Evolutionary conservation across 371 early-diverging fungal species (phyloP), one percentile per base, ranked within the genome.

Genomic region (Syncephalastrum contaminatum): DNA sequence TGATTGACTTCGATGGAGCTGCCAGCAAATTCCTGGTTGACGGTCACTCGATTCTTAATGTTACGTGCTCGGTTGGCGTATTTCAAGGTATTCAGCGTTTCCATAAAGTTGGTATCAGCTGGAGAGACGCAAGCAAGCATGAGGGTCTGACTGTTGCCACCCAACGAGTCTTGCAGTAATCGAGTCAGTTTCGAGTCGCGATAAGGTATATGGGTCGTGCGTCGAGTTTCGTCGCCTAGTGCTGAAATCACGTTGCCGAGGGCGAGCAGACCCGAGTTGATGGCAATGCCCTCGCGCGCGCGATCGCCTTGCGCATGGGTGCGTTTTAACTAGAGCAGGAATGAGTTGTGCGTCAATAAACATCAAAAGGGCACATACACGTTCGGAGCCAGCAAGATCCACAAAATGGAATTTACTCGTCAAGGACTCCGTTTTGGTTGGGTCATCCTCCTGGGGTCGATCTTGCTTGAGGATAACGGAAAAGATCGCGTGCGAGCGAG

Each of bases 211-310:
- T 90, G 88, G 1, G 77, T 64, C 0, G 80, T 68, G 51, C 67
- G 81, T 54, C 88, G 71, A 3, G 85, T 66, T 60, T 92, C 86
- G 59, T 97, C 97, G 40, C 91, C 92, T 13, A 99, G 83, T 1
- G 99, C 99, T 39, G 90, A 91, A 41, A 99, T 99, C 13, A 99
- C 99, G 68, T 99, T 99, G 49, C 99, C 99, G 13, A 99, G 83
- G 1, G 97, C 95, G 43, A 98, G 76, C 15, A 99, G 84, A 13
- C 99, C 99, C 24, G 90, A 85, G 67, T 99, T 99, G 70, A 99
- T 99, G 2, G 90, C 85, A 44, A 98, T 99, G 41, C 96, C 95
- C 70, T 99, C 99, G 65, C 90, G 91, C n/a, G 92, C 92, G 43
- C 93, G 88, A 50, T 92, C 94, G 16, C 98, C 99, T 58, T 47